Evolutionary conservation across 2,329 filamentous ascomycete genomes (phyloP), one percentile per base, ranked within the genome.

Genomic region (Colletotrichum scovillei): DNA sequence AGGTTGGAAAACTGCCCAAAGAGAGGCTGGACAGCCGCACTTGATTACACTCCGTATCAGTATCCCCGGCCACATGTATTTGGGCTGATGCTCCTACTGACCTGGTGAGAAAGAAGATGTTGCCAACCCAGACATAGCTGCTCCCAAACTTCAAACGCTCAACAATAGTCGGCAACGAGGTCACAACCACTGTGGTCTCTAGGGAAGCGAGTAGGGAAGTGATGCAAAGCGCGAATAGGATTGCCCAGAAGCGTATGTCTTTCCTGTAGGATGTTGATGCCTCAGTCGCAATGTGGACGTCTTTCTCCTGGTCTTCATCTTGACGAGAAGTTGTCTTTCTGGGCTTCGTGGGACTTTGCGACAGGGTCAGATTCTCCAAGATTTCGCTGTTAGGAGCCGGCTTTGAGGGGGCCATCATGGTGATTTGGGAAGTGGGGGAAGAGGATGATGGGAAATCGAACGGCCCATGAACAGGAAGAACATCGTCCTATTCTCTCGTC

Each of bases 1-100:
- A 90, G 82, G 65, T 89, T 84, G 16, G 85, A 82, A 0, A 88
- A 74, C 74, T 90, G 87, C 1, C 86, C 87, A 12, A 35, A 35
- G 32, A 35, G 11, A 35, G 32, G 32, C 32, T 35, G 32, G 32
- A 35, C 32, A 35, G 32, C 32, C 9, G 32, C 32, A 35, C 32
- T 35, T 35, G 4, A 2, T 5, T 35, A 5, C 32, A 5, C 32
- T 35, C 12, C 32, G 4, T 5, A 35, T 35, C 32, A 12, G 32
- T 35, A 35, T 35, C 12, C 12, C 12, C 32, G 32, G 32, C 4
- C 9, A 35, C 11, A 12, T 35, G 11, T 35, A 12, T 9, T 8
- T 35, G 32, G 32, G 32, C 11, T 35, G 32, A 12, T 35, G 32
- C 32, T 35, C 32, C 4, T 11, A 35, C 32, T 35, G 11, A 35